These are phyloP conservation scores for Backusella morwellensis DNA, from an alignment of 192 early-diverging fungal species.

Conservation along the genomic window DNA sequence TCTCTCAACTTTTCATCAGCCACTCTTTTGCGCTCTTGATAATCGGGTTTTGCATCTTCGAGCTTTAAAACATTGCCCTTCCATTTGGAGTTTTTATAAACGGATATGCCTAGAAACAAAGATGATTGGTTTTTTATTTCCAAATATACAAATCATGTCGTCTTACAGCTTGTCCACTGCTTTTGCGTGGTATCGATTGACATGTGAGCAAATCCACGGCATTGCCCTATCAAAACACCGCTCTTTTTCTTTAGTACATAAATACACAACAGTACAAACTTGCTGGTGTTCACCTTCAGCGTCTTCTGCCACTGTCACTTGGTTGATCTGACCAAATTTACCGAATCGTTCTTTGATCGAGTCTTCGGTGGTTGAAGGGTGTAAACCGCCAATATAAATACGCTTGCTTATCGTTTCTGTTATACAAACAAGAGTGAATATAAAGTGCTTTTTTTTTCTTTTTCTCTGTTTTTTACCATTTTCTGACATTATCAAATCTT, in stretches of 20 bases:
- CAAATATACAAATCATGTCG: background rate
- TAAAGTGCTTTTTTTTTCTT: background rate
- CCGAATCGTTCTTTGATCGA: conserved; percentile 67
- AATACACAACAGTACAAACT: conserved; percentile 10
- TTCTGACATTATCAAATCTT: background rate
- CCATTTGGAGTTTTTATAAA: conserved; percentile 82
- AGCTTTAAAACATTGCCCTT: conserved; percentile 75
- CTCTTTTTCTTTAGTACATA: background rate
- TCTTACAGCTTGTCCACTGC: conserved; percentile 62
- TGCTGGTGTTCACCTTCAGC: conserved; percentile 9
- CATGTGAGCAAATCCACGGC: conserved; percentile 76
- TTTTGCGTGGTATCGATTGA: conserved; percentile 63
- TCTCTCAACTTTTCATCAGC: conserved; percentile 47
- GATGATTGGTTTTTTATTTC: background rate
- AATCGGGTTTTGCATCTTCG: conserved; percentile 80
- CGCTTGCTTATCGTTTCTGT: conserved; percentile 46
- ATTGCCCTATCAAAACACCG: conserved; percentile 30
- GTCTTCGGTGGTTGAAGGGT: conserved; percentile 47
- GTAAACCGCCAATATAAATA: conserved; percentile 78
- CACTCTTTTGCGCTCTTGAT: conserved; percentile 44
- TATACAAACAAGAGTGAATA: background rate
- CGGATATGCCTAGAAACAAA: conserved; percentile 42
- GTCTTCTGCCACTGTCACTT: conserved; percentile 53
- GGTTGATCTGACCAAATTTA: conserved; percentile 63
- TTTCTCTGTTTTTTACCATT: background rate